Evolutionary conservation across 441 rosid species (phyloP).

Genomic region (Adansonia gregorii): DNA sequence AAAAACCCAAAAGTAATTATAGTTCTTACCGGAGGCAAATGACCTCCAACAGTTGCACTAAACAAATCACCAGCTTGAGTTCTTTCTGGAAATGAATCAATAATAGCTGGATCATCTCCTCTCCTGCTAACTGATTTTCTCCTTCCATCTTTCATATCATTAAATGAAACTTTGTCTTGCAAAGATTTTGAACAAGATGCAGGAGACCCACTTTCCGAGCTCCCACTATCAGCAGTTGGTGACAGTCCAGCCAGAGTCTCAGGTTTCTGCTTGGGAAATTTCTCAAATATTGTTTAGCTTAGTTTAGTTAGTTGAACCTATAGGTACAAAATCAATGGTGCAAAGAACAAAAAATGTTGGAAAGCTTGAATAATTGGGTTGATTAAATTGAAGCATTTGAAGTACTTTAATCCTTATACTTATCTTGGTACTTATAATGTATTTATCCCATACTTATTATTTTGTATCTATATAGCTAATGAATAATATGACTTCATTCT

Average conservation of each 20-base stretch:
- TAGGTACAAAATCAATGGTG: background rate
- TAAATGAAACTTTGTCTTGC: slow-evolving; percentile 45
- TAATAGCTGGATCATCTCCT: slow-evolving; percentile 50
- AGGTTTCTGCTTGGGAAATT: slow-evolving; percentile 61
- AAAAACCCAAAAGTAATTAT: slow-evolving; percentile 12
- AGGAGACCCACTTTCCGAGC: slow-evolving; percentile 67
- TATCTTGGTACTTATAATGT: too few species aligned
- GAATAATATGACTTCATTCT: too few species aligned
- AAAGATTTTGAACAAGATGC: slow-evolving; percentile 67
- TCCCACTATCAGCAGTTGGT: slow-evolving; percentile 59
- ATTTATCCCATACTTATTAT: too few species aligned
- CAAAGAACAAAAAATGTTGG: slow-evolving; percentile 14
- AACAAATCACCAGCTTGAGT: slow-evolving; percentile 78
- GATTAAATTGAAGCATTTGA: background rate
- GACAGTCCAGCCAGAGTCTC: slow-evolving; percentile 61
- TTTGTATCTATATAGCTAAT: too few species aligned
- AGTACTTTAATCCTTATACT: background rate
- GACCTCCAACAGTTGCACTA: slow-evolving; percentile 61
- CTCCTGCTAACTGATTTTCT: slow-evolving; percentile 64
- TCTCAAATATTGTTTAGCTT: background rate
- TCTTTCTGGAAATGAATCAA: slow-evolving; percentile 65
- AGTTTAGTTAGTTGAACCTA: slow-evolving; percentile 14
- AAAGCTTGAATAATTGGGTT: background rate
- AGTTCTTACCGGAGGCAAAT: slow-evolving; percentile 62
- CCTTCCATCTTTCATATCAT: slow-evolving; percentile 46